A percentile compares a stretch with the other conserved stretches of the same genome.
phyloP scores from a whole-genome alignment of 805 yeast species.

The Sporopachydermia lactativora region DNA sequence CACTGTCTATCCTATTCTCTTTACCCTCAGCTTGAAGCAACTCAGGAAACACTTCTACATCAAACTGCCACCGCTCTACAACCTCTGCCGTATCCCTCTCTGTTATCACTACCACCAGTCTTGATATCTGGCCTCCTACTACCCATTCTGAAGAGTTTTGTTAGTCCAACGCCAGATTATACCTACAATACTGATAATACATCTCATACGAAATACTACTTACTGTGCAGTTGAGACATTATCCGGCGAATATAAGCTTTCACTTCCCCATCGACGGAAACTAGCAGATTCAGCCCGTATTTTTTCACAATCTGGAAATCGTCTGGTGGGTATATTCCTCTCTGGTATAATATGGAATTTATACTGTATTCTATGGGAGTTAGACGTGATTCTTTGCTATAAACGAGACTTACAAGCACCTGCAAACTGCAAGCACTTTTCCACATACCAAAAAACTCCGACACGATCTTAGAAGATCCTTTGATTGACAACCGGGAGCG shows the following conservation, averaged over 20 bases:
- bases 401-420: not conserved
- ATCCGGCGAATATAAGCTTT: slow-evolving; percentile 51
- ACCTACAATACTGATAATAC: not conserved
- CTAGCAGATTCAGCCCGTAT: slow-evolving; percentile 64
- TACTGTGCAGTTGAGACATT: slow-evolving; percentile 47
- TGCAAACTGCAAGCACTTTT: not conserved
- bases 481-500: slow-evolving; percentile 43
- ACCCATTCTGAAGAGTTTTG: slow-evolving; percentile 62
- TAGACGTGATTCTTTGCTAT: not conserved
- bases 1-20: slow-evolving; percentile 2
- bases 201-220: too few relatives aligned
- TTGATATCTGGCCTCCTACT: slow-evolving; percentile 48
- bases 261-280: slow-evolving; percentile 65
- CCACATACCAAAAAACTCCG: slow-evolving; percentile 56
- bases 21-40: slow-evolving; percentile 6
- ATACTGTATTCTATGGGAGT: slow-evolving; percentile 44
- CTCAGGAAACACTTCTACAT: slow-evolving; percentile 30
- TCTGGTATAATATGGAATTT: slow-evolving; percentile 69
- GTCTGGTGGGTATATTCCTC: slow-evolving; percentile 82
- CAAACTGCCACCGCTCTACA: slow-evolving; percentile 82
- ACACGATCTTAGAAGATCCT: slow-evolving; percentile 67
- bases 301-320: slow-evolving; percentile 68
- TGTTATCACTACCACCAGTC: slow-evolving; percentile 59
- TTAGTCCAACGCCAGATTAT: not conserved
- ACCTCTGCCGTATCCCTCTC: slow-evolving; percentile 51